Base-by-base conservation (phyloP, 805 yeast genomes). In the Spathaspora passalidarum region DNA sequence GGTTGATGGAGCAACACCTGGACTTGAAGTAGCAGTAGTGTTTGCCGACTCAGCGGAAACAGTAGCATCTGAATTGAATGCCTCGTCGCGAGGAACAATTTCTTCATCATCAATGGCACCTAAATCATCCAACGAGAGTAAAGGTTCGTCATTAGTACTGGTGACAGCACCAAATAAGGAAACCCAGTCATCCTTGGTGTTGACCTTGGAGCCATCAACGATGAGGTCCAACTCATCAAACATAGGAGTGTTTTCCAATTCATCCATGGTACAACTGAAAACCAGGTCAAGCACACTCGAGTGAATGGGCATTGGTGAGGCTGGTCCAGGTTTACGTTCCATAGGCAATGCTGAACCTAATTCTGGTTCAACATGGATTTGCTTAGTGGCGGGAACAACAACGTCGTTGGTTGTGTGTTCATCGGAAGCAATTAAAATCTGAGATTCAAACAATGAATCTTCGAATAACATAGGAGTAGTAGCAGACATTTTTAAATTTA, bases 171-270 rank as follows among this genome's bases (percentile, higher is more conserved):
- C 69, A 59, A 85, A 83, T 47, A 85, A 69, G 11, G 89, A 78
- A 38, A 76, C 79, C 88, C 89, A 83, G 53, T 76, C 76, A 32
- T 77, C 73, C 48, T 68, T 70, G 44, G 61, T 55, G 61, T 66
- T 65, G 45, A 60, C 68, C 53, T 64, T 63, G 40, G 61, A 56
- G 44, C 73, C 73, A 47, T 70, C 75, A 44, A 69, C 59, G 44
- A 69, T 64, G 45, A 68, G 69, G 51, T 71, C 78, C 49, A 64
- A 57, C 45, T 80, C 80, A 56, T 80, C 85, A 55, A 83, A 83
- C 78, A 82, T 78, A 47, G 87, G 84, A 55, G 82, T 71, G 43
- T 64, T 60, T 52, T 75, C 79, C 45, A 61, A 51, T 42, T 64
- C 70, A 49, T 67, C 73, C 59, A 69, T 61, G 37, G 56, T 59